Conservation (phyloP, 176 grass and related monocot genomes). For the Coix lacrymajobi region DNA sequence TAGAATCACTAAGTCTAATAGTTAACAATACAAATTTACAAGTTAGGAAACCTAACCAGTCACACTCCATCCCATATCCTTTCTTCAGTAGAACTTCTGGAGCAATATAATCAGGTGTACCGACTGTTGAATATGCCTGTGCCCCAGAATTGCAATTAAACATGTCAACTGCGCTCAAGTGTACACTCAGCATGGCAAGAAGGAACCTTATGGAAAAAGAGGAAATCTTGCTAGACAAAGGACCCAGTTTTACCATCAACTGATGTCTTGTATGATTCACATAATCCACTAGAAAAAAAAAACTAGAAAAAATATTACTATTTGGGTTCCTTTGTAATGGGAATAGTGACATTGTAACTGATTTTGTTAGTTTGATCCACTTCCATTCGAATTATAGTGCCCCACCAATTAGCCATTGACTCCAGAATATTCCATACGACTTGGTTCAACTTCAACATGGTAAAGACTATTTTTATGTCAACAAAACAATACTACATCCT, state of each 20-base stretch:
- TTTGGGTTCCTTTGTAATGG: slow-evolving; percentile 5
- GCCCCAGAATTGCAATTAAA: slow-evolving; percentile 16
- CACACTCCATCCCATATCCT: slow-evolving; percentile 98
- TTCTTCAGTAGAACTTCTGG: slow-evolving; percentile 98
- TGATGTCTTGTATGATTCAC: slow-evolving; percentile 6
- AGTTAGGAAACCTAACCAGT: slow-evolving; percentile 63
- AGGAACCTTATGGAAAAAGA: neutral
- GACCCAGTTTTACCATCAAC: neutral
- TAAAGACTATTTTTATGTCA: slow-evolving; percentile 1
- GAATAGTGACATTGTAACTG: neutral
- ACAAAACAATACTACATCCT: slow-evolving; percentile 1
- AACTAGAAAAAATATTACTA: slow-evolving; percentile 15
- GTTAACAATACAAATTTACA: slow-evolving; percentile 22
- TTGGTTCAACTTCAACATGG: slow-evolving; percentile 4
- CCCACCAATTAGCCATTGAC: neutral
- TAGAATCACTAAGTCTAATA: neutral
- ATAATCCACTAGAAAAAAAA: slow-evolving; percentile 15
- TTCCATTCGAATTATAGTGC: neutral
- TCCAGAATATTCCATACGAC: neutral
- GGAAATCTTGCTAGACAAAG: neutral
- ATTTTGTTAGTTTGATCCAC: neutral
- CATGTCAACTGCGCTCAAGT: neutral
- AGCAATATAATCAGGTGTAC: slow-evolving; percentile 99
- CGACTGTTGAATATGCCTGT: slow-evolving; percentile 97
- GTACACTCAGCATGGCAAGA: neutral